Base-by-base conservation (phyloP, 1,284 basidiomycete genomes). In the Wallemia ichthyophaga region DNA sequence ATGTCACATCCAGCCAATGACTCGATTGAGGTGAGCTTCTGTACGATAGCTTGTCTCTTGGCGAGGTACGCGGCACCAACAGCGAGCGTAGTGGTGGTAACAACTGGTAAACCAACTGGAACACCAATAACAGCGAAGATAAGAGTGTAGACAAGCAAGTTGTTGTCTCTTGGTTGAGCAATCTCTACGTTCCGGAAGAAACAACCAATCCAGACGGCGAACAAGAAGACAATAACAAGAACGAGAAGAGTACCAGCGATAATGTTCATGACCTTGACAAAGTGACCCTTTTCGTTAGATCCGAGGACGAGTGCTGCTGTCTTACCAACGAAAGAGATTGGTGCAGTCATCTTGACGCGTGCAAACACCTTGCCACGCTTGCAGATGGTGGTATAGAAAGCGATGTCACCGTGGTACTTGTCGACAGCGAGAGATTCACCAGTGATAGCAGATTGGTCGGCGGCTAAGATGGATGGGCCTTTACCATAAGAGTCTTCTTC, bases 21-120 rank as follows among this genome's bases (percentile, higher is more conserved):
- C 72, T 95, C 89, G 63, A 95, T 95, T 65, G 89, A 89, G 28
- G 89, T 94, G 75, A 95, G 94, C 77, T 88, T 86, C 63, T 88
- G 92, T 71, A 95, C 89, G 64, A 94, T 94, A 63, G 88, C 89
- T 78, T 95, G 91, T 78, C 92, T 87, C 77, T 91, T 92, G 67
- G 89, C 89, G 65, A 95, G 82, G 71, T 95, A 89, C 73, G 92
- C 87, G 61, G 91, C 89, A 74, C 89, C 89, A 69, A 95, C 89
- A 63, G 89, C 91, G 69, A 95, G 85, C 32, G 89, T 94, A 73
- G 92, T 88, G 61, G 88, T 91, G 64, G 92, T 73, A 65, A 95
- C 89, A 64, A 87, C 92, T 66, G 75, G 75, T 3, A 76, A 69
- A 70, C 75, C 75, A 66, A 77, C 75, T 33, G 75, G 75, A 2